Percentiles rank a stretch among this genome's conserved stretches.
Conservation (phyloP, 768 basidiomycete genomes). For the Trametes cingulata region DNA sequence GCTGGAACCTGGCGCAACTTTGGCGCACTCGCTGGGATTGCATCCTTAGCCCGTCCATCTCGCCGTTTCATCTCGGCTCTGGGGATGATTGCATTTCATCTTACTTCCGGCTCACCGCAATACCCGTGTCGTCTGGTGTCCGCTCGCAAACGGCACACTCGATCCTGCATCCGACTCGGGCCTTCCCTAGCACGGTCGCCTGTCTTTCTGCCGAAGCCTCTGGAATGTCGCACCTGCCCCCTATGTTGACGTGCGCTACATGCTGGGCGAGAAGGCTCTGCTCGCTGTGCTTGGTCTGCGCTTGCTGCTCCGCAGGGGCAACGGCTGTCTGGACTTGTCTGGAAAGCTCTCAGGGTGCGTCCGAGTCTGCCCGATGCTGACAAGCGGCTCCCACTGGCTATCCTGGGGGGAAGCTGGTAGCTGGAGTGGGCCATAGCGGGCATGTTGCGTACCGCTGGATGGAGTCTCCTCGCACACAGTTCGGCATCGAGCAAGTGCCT, state of each 20-base stretch:
- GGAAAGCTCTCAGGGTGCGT: slow-evolving; percentile 12
- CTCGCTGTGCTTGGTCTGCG: neutral
- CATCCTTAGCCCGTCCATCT: too few relatives aligned
- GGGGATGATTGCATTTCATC: neutral
- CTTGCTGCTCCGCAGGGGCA: neutral
- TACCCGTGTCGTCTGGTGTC: neutral
- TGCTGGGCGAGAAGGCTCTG: slow-evolving; percentile 13
- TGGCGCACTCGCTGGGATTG: neutral
- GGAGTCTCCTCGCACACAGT: slow-evolving; percentile 1
- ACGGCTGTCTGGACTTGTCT: slow-evolving; percentile 13
- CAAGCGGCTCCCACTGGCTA: slow-evolving; percentile 2
- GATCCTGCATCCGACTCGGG: neutral
- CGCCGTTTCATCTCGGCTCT: slow-evolving; percentile 10
- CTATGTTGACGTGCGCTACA: neutral
- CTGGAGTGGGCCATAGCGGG: neutral
- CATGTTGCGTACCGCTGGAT: neutral
- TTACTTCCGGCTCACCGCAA: neutral
- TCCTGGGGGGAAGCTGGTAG: neutral
- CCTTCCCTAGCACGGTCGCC: neutral
- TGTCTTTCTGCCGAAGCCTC: neutral
- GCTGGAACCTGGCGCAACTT: slow-evolving; percentile 1
- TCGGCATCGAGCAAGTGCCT: neutral
- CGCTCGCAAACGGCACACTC: neutral
- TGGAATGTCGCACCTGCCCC: neutral
- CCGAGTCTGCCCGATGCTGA: slow-evolving; percentile 14